These are phyloP conservation scores for Rutstroemia sp. DNA, from an alignment of 2,329 filamentous ascomycete species.

Conservation along the genomic window DNA sequence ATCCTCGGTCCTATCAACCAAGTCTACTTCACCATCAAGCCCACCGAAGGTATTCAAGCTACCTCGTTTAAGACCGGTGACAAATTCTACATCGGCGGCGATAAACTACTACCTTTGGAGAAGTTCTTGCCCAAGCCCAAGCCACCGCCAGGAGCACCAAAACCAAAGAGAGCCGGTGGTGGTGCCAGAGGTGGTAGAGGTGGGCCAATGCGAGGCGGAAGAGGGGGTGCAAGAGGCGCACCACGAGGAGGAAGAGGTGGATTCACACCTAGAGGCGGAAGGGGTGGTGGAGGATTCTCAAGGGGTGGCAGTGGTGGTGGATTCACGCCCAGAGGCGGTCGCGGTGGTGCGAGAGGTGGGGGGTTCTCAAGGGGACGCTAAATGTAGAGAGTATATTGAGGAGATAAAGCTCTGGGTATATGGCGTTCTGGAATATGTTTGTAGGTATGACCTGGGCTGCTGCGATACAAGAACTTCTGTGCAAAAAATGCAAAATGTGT, in stretches of 20 bases:
- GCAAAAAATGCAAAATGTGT: constrained; percentile 5
- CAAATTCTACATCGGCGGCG: constrained; percentile 92
- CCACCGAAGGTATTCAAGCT: constrained; percentile 91
- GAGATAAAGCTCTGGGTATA: constrained; percentile 8
- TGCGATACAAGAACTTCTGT: constrained; percentile 8
- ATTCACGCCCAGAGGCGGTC: constrained; percentile 25
- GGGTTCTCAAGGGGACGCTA: constrained; percentile 27
- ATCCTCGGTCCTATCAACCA: constrained; percentile 96
- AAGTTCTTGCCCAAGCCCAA: constrained; percentile 97
- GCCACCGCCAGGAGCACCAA: constrained; percentile 55
- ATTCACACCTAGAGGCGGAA: constrained; percentile 37
- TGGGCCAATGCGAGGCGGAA: constrained; percentile 35
- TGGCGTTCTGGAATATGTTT: constrained; percentile 9
- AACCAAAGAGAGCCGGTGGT: constrained; percentile 63
- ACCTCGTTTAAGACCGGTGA: constrained; percentile 92
- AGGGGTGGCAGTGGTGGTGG: constrained; percentile 28
- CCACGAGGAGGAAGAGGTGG: constrained; percentile 41
- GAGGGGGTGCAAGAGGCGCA: constrained; percentile 40
- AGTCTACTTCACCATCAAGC: constrained; percentile 97
- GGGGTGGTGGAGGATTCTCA: constrained; percentile 31
- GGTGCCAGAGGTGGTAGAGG: constrained; percentile 46
- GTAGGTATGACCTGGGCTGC: constrained; percentile 6
- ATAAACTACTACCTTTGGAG: constrained; percentile 92
- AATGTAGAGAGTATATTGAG: background rate
- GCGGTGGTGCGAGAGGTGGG: constrained; percentile 26